Conservation (phyloP, 1,284 basidiomycete genomes). For the Heterobasidion annosum region DNA sequence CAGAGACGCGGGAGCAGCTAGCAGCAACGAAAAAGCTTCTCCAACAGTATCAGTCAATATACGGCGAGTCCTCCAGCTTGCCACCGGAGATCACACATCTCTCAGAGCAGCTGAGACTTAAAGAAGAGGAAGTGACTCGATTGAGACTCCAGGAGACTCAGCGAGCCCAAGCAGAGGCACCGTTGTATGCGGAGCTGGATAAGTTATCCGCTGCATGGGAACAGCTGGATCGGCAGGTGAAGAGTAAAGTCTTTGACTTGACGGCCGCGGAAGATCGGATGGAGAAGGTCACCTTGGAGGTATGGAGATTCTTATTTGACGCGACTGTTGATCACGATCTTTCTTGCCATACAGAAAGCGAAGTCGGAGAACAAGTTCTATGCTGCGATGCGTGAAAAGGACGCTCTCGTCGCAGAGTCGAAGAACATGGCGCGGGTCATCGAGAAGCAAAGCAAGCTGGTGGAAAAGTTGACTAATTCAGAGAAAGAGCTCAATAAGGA, state of each 20-base stretch:
- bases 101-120: slow-evolving; percentile 45
- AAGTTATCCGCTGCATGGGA: slow-evolving; percentile 85
- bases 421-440: neutral
- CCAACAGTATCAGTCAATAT: slow-evolving; percentile 50
- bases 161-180: slow-evolving; percentile 59
- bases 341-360: slow-evolving; percentile 50
- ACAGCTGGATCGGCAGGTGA: slow-evolving; percentile 73
- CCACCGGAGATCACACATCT: slow-evolving; percentile 43
- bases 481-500: neutral
- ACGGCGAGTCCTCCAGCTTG: slow-evolving; percentile 42
- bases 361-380: slow-evolving; percentile 29
- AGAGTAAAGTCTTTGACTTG: slow-evolving; percentile 81
- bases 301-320: slow-evolving; percentile 21
- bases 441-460: neutral
- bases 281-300: slow-evolving; percentile 54
- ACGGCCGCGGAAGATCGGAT: slow-evolving; percentile 71
- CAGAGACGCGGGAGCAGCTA: slow-evolving; percentile 44
- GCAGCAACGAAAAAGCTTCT: slow-evolving; percentile 38
- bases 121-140: slow-evolving; percentile 53
- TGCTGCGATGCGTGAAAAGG: neutral
- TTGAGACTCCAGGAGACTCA: slow-evolving; percentile 50
- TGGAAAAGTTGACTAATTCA: neutral
- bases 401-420: neutral
- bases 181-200: slow-evolving; percentile 82
- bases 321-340: neutral